Evolutionary conservation across 2,329 filamentous ascomycete genomes (phyloP).

Genomic region (Trichoderma gracile): DNA sequence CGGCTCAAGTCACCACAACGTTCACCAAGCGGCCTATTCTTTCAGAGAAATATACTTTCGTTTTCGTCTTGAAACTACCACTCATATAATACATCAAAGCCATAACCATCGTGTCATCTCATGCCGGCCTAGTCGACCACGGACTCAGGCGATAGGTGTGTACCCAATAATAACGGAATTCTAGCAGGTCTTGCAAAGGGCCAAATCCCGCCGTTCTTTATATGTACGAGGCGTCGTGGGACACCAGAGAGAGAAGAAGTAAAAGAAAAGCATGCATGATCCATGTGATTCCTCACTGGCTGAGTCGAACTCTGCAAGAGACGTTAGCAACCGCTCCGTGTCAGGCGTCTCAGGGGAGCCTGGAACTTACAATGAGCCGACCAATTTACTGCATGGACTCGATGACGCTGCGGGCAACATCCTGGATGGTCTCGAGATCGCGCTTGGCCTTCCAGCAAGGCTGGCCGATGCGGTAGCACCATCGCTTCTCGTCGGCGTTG

Average conservation of each 20-base stretch:
- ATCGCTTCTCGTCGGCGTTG: slow-evolving; percentile 19
- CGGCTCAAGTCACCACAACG: background rate
- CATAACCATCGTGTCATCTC: slow-evolving; percentile 10
- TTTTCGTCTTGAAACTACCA: background rate
- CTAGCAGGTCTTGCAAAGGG: background rate
- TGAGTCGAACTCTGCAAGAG: background rate
- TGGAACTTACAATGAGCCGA: background rate
- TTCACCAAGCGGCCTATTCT: background rate
- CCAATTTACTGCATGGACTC: slow-evolving; percentile 15
- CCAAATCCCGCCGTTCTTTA: slow-evolving; percentile 10
- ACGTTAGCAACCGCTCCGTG: slow-evolving; percentile 3
- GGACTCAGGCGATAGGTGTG: background rate
- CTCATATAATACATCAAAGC: slow-evolving; percentile 6
- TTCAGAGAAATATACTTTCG: background rate
- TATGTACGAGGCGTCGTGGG: background rate
- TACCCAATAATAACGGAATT: slow-evolving; percentile 11
- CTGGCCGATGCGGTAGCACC: slow-evolving; percentile 36
- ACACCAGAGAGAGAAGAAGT: slow-evolving; percentile 3
- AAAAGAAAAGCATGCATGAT: slow-evolving; percentile 13
- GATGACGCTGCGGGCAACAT: slow-evolving; percentile 20
- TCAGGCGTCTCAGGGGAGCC: too few relatives aligned
- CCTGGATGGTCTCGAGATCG: slow-evolving; percentile 19
- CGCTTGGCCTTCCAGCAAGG: slow-evolving; percentile 42
- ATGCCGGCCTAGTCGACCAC: background rate
- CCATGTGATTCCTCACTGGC: background rate